phyloP scores from a whole-genome alignment of 2,329 filamentous ascomycete species.

The Fonsecaea nubica region DNA sequence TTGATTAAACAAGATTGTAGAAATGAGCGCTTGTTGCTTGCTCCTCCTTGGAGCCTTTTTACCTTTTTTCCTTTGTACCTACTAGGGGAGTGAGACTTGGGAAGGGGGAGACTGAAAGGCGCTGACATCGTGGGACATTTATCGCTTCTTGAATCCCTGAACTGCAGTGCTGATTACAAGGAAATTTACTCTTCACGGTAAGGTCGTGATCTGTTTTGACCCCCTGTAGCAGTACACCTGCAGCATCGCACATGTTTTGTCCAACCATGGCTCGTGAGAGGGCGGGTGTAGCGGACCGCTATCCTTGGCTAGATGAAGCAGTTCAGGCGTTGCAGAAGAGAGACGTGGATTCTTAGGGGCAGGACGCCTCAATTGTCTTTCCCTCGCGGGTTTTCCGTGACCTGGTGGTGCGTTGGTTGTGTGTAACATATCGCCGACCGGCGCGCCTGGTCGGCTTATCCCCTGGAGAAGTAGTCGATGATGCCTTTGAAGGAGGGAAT shows the following conservation, averaged over 20 bases:
- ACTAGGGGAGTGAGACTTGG: not conserved
- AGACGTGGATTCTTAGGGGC: not conserved
- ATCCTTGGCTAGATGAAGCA: not conserved
- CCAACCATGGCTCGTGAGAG: not conserved
- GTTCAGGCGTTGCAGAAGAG: not conserved
- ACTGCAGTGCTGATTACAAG: not conserved
- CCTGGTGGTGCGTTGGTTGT: not conserved
- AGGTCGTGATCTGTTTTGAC: not conserved
- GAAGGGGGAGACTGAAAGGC: not conserved
- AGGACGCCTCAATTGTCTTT: too few relatives aligned
- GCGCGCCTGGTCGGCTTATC: not conserved
- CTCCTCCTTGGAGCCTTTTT: not conserved
- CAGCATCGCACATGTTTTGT: not conserved
- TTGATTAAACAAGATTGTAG: not conserved
- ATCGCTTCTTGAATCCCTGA: too few relatives aligned
- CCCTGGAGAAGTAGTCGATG: not conserved
- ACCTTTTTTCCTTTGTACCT: not conserved
- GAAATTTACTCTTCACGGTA: not conserved
- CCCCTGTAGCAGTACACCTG: not conserved
- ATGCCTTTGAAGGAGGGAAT: not conserved
- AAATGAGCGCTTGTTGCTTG: not conserved
- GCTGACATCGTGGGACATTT: not conserved
- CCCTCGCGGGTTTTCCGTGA: not conserved
- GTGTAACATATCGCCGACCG: not conserved
- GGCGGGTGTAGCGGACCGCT: not conserved